These are phyloP conservation scores for Nitzschia sp. DNA, from an alignment of 108 stramenopile genomes.

Conservation along the genomic window DNA sequence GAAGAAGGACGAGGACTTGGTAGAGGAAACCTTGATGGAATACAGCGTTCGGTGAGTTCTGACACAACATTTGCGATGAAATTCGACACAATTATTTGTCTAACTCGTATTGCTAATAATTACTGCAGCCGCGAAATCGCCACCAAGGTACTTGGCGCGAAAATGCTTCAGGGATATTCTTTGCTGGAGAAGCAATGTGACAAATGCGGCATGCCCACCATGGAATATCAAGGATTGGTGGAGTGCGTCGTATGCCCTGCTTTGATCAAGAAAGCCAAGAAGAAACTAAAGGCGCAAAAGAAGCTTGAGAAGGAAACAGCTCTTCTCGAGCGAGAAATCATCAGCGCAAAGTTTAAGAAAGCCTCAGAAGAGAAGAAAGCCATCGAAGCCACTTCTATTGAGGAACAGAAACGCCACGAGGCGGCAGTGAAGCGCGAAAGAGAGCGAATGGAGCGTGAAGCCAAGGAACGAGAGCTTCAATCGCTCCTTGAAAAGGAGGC, in stretches of 20 bases:
- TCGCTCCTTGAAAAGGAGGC: constrained; percentile 21
- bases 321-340: constrained; percentile 9
- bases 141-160: constrained; percentile 62
- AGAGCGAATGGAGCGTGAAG: constrained; percentile 8
- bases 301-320: constrained; percentile 10
- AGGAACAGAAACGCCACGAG: constrained; percentile 6
- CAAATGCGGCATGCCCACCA: constrained; percentile 55
- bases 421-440: neutral
- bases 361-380: constrained; percentile 14
- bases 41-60: constrained; percentile 34
- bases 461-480: constrained; percentile 8
- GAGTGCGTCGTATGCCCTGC: constrained; percentile 64
- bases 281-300: constrained; percentile 27
- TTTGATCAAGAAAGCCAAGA: constrained; percentile 42
- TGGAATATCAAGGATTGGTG: constrained; percentile 34
- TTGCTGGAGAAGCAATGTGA: constrained; percentile 46
- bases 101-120: too few species aligned
- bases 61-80: too few species aligned
- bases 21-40: neutral
- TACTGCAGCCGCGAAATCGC: constrained; percentile 49
- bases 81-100: too few species aligned
- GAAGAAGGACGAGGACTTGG: constrained; percentile 17
- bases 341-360: constrained; percentile 6
- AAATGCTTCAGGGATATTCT: constrained; percentile 57
- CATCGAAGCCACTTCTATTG: neutral